Base-by-base conservation (phyloP, 768 basidiomycete species). In the Auriscalpium vulgare region DNA sequence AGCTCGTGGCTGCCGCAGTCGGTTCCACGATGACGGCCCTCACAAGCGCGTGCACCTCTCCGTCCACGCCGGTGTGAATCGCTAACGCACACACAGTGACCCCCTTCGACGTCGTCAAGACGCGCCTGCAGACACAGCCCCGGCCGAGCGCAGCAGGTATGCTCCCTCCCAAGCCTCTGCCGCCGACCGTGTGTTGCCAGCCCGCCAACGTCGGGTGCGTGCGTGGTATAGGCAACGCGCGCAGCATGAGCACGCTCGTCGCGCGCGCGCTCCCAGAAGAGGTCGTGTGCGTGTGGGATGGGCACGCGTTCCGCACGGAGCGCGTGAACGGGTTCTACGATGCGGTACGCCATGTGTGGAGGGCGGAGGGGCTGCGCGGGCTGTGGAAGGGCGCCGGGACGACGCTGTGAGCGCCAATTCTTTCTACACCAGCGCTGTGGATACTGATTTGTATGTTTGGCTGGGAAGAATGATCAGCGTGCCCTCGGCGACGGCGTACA, bases 91-190 rank as follows among this genome's bases (percentile, higher is more conserved):
- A 56, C 56, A 10, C 67, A 98, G 95, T 99, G 97, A 98, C 95
- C 3, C 97, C 97, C 3, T 99, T 99, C 69, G 97, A 99, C 71
- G 93, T 99, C 54, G 80, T 98, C 62, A 98, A 98, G 71, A 98
- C 95, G 11, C 84, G 97, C 34, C 75, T 99, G 16, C 97, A 99
- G 69, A 98, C 97, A 0, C 93, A 90, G 68, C 86, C 85, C n/a
- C 74, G 78, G 51, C 45, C 60, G 36, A 21, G 57, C 51, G 19
- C 69, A 69, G 66, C 73, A 63, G 61, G 61, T 62, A 59, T 75
- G 69, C 55, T 77, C 70, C 47, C 74, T 82, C 29, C 79, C 82
- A 66, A 76, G 81, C 55, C 76, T 74, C 56, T 76, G 79, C 51
- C 77, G 82, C 29, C 29, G 29, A 10, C 69, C 71, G 74, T 74